Conservation (phyloP, 371 early-diverging fungal species). For the Nematocida sp. region DNA sequence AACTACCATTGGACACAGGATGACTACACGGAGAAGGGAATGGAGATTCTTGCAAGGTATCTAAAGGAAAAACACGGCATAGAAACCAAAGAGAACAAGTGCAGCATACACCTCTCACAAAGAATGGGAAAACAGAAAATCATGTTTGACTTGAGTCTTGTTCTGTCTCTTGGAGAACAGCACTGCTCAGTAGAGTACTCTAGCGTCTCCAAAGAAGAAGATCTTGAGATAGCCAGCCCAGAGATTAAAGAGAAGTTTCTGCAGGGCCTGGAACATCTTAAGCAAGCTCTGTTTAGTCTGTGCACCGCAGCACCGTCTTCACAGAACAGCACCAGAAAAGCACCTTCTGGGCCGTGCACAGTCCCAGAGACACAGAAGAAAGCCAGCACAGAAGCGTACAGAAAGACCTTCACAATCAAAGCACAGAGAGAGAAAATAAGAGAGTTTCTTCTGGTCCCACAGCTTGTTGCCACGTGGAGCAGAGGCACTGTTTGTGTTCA, state of each 20-base stretch:
- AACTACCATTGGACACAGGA: constrained; percentile 52
- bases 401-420: neutral
- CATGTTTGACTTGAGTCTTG: constrained; percentile 2
- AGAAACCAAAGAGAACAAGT: neutral
- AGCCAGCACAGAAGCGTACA: neutral
- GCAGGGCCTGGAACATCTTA: neutral
- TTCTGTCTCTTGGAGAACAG: neutral
- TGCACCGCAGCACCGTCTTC: neutral
- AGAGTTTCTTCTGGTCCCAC: neutral
- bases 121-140: constrained; percentile 19
- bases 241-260: neutral
- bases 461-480: constrained; percentile 1
- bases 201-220: neutral
- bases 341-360: too few relatives aligned
- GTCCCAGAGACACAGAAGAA: neutral
- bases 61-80: neutral
- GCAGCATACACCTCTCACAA: constrained; percentile 2
- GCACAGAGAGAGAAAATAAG: neutral
- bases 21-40: constrained; percentile 17
- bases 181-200: neutral
- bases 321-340: neutral
- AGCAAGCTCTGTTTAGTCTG: neutral
- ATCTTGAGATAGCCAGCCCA: neutral
- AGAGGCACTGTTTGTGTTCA: neutral
- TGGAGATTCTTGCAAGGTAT: neutral